Conservation (phyloP, 164 flowering plant species). For the Amborella trichopoda region DNA sequence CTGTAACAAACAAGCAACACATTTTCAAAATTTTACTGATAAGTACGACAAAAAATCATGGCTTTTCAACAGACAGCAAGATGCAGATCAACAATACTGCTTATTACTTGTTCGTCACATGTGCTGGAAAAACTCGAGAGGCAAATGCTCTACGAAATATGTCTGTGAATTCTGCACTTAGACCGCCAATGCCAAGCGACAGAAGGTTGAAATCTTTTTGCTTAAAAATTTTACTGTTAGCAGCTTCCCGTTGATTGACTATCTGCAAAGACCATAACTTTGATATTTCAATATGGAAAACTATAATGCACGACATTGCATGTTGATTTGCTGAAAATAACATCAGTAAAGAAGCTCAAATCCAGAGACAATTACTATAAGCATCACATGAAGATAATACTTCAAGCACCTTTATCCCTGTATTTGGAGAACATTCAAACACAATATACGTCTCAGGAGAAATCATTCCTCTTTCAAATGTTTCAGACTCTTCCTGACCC, state of each 20-base stretch:
- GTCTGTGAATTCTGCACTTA: conserved; percentile 90
- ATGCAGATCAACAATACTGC: background rate
- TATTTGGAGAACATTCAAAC: conserved; percentile 69
- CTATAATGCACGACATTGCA: background rate
- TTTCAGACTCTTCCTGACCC: conserved; percentile 42
- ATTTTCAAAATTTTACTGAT: background rate
- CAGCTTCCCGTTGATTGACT: conserved; percentile 88
- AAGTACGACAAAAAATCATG: too few species aligned
- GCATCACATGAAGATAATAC: background rate
- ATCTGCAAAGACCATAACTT: conserved; percentile 56
- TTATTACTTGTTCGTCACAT: conserved; percentile 83
- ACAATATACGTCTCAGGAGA: conserved; percentile 66
- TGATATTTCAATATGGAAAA: too few species aligned
- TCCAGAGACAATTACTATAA: background rate
- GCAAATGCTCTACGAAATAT: conserved; percentile 99
- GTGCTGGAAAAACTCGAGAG: conserved; percentile 93
- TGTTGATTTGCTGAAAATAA: background rate
- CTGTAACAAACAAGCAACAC: conserved; percentile 18
- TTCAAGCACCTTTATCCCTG: conserved; percentile 71
- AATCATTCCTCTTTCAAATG: conserved; percentile 67
- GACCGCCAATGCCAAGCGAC: conserved; percentile 88
- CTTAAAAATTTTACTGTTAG: conserved; percentile 82
- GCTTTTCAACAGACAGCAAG: too few species aligned
- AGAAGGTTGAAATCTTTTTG: conserved; percentile 91
- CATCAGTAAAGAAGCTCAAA: background rate